These are phyloP conservation scores for Cytospora chrysosperma DNA, from an alignment of 2,329 filamentous ascomycete genomes.

Conservation along the genomic window DNA sequence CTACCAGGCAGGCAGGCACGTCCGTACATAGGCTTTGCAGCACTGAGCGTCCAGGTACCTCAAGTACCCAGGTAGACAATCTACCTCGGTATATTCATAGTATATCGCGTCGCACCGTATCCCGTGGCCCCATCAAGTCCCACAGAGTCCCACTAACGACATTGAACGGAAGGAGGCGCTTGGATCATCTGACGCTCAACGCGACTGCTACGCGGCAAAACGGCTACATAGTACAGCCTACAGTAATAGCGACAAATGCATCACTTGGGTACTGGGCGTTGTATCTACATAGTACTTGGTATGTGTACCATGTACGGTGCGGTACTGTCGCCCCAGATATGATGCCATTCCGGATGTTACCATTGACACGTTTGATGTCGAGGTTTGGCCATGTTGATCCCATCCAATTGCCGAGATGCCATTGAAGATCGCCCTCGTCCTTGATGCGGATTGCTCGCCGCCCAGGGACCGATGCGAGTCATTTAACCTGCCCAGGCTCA, in stretches of 20 bases:
- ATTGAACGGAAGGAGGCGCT: background rate
- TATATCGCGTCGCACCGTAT: background rate
- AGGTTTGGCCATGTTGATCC: background rate
- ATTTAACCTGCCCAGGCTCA: constrained; percentile 2
- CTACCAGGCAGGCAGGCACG: too few relatives aligned
- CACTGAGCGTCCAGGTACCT: too few relatives aligned
- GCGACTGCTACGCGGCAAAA: background rate
- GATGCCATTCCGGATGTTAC: background rate
- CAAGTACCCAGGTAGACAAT: too few relatives aligned
- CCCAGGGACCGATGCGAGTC: constrained; percentile 15
- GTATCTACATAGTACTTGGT: too few relatives aligned
- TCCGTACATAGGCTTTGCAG: too few relatives aligned
- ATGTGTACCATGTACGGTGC: background rate
- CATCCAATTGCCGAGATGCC: constrained; percentile 1
- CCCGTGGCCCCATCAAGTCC: background rate
- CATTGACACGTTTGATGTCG: background rate
- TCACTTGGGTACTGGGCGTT: background rate
- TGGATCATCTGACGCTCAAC: background rate
- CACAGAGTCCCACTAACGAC: background rate
- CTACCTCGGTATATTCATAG: background rate
- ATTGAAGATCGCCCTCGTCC: background rate
- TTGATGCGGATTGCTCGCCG: background rate
- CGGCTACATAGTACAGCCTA: background rate
- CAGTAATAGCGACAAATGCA: background rate
- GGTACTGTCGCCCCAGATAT: background rate